Evolutionary conservation across 805 yeast genomes (phyloP), one percentile per base, ranked within the genome.

Genomic region (Zygosaccharomyces siamensis): DNA sequence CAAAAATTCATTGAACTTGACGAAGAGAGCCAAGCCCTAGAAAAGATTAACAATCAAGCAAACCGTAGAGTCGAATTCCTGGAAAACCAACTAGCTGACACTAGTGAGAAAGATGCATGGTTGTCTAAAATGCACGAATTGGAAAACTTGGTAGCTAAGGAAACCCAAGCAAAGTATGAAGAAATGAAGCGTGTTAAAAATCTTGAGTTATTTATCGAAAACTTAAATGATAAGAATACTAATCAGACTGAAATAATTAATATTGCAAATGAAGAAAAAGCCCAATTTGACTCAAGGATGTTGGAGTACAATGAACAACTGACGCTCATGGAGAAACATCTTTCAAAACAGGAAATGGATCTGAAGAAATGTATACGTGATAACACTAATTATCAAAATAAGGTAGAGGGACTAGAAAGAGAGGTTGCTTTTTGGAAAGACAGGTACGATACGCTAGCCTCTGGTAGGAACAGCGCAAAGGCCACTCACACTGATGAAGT

Each of bases 1-100:
- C 76, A 77, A 39, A 80, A 80, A 40, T 74, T 77, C 35, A 69
- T 83, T 48, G 79, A 81, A 43, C 64, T 81, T 4, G 67, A 72
- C 21, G 88, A 86, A 63, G 93, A 86, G 60, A 84, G 83, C 58
- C 81, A 80, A 57, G 76, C 84, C 1, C 61, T 85, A 38, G 78
- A 76, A 24, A 81, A 74, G 52, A 75, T 73, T 50, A 80, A 83
- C 56, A 66, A 67, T 31, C 79, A 80, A 43, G 65, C 85, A 52
- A 73, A 69, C 45, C 48, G 51, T 12, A 77, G 78, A 54, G 68
- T 79, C 8, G 62, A 70, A 26, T 71, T 68, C 5, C 59, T 78
- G 24, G 82, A 82, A 54, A 69, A 67, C 1, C 76, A 78, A 50
- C 64, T 78, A 20, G 72, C 73, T 45, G 73, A 74, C 48, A 71